Base-by-base conservation (phyloP, 495 filamentous ascomycete species). In the Saxophila tyrrhenica region DNA sequence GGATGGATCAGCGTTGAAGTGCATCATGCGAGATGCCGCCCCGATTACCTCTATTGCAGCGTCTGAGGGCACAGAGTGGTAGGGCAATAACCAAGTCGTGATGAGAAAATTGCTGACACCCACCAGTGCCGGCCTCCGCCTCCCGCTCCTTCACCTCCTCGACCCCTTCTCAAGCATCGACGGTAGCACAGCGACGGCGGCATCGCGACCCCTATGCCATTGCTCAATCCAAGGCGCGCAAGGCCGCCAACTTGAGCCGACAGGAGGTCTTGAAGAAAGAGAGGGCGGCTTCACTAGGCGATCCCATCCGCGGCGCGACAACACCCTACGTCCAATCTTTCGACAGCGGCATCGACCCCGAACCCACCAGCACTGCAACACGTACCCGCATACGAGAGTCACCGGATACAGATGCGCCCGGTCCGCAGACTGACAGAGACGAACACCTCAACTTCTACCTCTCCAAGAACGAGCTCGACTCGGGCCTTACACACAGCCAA, bases 251-350 rank as follows among this genome's bases (percentile, higher is more conserved):
- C 66, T 61, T 91, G 43, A 77, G 79, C 59, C 81, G 86, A 16
- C 87, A 82, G 59, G 74, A 76, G 54, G 79, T 75, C 42, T 78
- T 96, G 52, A 66, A 78, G 32, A 64, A 75, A 48, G 69, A 82
- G 59, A 79, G 86, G 52, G 71, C 78, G 25, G 74, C 68, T 22
- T 73, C 73, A 25, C 61, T 81, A 48, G 89, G 88, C 24, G 80
- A 94, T 69, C 87, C 90, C 0, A 77, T 97, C 60, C 75, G 80
- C 51, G 90, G 89, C 60, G 69, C 81, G 39, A 64, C 76, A 7
- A 96, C 94, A 13, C 76, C 87, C 35, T 98, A 95, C 68, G 70
- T 95, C 64, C 76, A 86, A 70, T 85, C 86, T 42, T 81, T 98
- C 66, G 83, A 87, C 64, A 76, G 77, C 2, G 77, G 65, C 0